Evolutionary conservation across 75 land plant species (phyloP).

Genomic region (Picea glauca): DNA sequence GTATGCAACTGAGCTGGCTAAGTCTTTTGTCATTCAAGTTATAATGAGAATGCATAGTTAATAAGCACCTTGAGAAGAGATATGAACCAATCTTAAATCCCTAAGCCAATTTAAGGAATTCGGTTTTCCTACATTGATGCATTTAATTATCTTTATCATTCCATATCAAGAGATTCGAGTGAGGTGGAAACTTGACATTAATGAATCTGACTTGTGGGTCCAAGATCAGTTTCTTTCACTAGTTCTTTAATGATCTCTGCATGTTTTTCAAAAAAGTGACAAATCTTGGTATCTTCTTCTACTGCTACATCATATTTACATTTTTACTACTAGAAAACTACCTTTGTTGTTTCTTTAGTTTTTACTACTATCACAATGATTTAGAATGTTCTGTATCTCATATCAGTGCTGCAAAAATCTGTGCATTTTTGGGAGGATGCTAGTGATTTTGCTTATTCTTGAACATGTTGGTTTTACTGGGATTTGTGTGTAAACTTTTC

Average conservation of each 20-base stretch:
- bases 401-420: too few species aligned
- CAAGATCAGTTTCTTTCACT: background rate
- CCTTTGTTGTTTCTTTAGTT: background rate
- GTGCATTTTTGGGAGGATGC: too few species aligned
- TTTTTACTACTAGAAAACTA: background rate
- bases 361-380: too few species aligned
- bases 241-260: background rate
- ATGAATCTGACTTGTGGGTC: background rate
- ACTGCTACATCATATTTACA: background rate
- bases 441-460: too few species aligned
- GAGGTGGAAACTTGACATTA: background rate
- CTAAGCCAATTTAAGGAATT: background rate
- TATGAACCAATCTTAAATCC: too few species aligned
- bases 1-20: background rate
- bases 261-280: background rate
- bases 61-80: background rate
- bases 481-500: too few species aligned
- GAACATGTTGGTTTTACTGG: too few species aligned
- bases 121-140: background rate
- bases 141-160: background rate
- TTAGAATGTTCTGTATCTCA: too few species aligned
- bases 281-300: background rate
- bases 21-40: background rate
- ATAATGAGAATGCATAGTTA: background rate
- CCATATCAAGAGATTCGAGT: background rate